Conservation (phyloP, 2,329 filamentous ascomycete species). For the Diaporthe longicolla region DNA sequence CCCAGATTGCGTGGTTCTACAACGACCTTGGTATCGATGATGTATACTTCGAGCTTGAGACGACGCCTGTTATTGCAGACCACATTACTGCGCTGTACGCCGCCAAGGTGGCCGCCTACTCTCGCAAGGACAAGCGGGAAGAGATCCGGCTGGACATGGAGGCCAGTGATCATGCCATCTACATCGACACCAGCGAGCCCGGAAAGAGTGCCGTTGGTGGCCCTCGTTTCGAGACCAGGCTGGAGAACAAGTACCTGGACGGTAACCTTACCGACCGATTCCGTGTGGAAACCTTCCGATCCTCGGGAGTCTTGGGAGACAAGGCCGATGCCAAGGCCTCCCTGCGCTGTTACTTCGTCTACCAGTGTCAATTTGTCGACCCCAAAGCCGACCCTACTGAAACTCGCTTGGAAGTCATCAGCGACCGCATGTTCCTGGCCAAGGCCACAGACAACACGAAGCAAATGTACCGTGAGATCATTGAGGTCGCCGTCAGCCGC, state of each 20-base stretch:
- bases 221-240: slow-evolving; percentile 92
- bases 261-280: slow-evolving; percentile 80
- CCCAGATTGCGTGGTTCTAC: slow-evolving; percentile 97
- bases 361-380: slow-evolving; percentile 92
- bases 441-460: slow-evolving; percentile 98
- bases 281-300: slow-evolving; percentile 97
- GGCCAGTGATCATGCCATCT: slow-evolving; percentile 93
- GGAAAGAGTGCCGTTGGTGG: slow-evolving; percentile 82
- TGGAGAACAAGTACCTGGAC: slow-evolving; percentile 96
- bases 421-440: slow-evolving; percentile 92
- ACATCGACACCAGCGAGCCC: slow-evolving; percentile 96
- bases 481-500: slow-evolving; percentile 84
- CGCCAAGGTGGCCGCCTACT: slow-evolving; percentile 94
- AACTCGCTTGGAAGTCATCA: slow-evolving; percentile 91
- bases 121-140: slow-evolving; percentile 91
- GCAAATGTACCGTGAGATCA: slow-evolving; percentile 94
- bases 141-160: slow-evolving; percentile 98
- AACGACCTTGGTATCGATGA: slow-evolving; percentile 97
- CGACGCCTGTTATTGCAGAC: slow-evolving; percentile 87
- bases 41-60: slow-evolving; percentile 96
- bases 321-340: slow-evolving; percentile 80
- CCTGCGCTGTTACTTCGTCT: slow-evolving; percentile 98
- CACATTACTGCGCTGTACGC: slow-evolving; percentile 97
- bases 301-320: slow-evolving; percentile 82
- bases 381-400: slow-evolving; percentile 81